Percentiles rank a stretch among this genome's conserved stretches.
These are phyloP conservation scores for Phytophthora fragariaefolia DNA, from an alignment of 352 stramenopile genomes.

Conservation along the genomic window DNA sequence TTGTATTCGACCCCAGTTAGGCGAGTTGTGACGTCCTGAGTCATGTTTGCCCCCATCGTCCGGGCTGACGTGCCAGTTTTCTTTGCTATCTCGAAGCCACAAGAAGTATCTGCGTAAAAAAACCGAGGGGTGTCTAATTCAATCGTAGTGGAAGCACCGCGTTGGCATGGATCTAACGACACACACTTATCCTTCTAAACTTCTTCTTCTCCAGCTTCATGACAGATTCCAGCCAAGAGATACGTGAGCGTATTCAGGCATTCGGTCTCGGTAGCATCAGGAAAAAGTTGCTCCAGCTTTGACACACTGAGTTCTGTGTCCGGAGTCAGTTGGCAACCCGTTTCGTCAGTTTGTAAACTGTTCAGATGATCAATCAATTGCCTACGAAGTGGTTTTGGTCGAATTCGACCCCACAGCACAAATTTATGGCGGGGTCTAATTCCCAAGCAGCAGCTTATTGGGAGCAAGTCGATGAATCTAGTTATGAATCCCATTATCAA, in stretches of 20 bases:
- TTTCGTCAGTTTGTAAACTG: not conserved
- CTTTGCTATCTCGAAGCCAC: not conserved
- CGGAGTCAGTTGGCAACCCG: not conserved
- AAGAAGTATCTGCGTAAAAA: no score
- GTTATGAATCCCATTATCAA: slow-evolving; percentile 6
- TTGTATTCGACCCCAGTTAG: slow-evolving; percentile 2
- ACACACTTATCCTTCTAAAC: not conserved
- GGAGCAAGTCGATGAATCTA: slow-evolving; percentile 1
- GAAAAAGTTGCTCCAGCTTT: slow-evolving; percentile 1
- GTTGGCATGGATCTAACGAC: not conserved
- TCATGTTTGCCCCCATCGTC: not conserved
- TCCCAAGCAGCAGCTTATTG: not conserved
- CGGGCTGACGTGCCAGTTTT: not conserved
- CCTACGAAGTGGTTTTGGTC: not conserved
- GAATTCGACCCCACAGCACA: not conserved
- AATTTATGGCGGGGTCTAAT: not conserved
- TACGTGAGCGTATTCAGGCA: slow-evolving; percentile 7
- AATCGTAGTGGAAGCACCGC: not conserved
- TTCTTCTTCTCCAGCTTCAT: not conserved
- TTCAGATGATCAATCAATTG: not conserved
- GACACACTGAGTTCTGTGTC: not conserved
- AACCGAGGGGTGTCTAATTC: not conserved
- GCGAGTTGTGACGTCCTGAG: slow-evolving; percentile 1
- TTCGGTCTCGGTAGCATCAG: slow-evolving; percentile 1
- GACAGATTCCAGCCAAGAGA: slow-evolving; percentile 4